Conservation (phyloP, 1,139 yeast genomes). For the Protomyces gravidus region DNA sequence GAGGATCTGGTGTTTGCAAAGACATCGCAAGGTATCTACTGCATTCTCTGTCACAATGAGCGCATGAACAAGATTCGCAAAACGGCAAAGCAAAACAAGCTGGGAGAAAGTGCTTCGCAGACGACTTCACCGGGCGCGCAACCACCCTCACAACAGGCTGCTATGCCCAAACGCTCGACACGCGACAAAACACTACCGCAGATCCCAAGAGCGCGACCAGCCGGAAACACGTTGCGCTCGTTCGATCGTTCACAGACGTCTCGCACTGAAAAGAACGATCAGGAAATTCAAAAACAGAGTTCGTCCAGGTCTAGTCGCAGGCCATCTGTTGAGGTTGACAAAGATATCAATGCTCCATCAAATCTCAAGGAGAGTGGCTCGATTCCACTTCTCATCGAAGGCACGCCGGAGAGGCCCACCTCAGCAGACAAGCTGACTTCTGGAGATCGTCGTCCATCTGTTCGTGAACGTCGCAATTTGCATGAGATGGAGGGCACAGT, state of each 20-base stretch:
- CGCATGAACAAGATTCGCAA: slow-evolving; percentile 55
- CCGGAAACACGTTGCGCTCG: not conserved
- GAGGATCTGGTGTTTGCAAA: slow-evolving; percentile 89
- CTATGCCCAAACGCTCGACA: not conserved
- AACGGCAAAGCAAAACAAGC: not conserved
- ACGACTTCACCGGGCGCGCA: not conserved
- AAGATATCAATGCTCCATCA: not conserved
- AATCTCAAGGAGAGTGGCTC: not conserved
- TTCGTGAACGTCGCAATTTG: not conserved
- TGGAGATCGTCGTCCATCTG: not conserved
- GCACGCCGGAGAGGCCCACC: not conserved
- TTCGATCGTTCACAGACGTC: not conserved
- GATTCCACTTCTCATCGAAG: not conserved
- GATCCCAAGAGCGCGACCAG: not conserved
- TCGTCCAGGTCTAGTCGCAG: not conserved
- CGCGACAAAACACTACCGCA: not conserved
- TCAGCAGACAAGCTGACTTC: too few species aligned
- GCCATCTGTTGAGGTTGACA: not conserved
- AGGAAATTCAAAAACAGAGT: not conserved
- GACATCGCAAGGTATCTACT: slow-evolving; percentile 87
- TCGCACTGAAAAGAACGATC: not conserved
- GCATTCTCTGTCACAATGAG: slow-evolving; percentile 88
- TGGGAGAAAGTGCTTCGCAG: not conserved
- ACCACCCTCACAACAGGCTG: not conserved
- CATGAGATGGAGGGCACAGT: not conserved